These are phyloP conservation scores for Leucocoprinus sp. DNA, from an alignment of 768 basidiomycete species.

Conservation along the genomic window DNA sequence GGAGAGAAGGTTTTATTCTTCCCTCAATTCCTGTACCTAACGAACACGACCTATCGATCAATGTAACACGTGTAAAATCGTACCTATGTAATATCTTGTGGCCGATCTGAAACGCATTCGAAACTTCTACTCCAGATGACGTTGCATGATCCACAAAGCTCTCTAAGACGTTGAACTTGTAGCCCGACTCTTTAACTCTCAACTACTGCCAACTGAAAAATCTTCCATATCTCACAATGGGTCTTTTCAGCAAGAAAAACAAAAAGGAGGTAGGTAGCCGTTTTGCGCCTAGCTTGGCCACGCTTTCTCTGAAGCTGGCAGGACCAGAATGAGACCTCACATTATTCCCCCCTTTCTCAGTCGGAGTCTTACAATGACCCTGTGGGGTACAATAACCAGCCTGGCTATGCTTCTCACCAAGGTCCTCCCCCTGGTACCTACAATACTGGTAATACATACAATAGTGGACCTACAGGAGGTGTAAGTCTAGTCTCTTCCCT, in stretches of 20 bases:
- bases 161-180: neutral
- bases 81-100: neutral
- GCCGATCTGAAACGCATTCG: neutral
- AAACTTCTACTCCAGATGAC: conserved; percentile 6
- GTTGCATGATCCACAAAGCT: neutral
- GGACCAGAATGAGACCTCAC: neutral
- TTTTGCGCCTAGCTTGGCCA: neutral
- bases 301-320: neutral
- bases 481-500: neutral
- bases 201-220: neutral
- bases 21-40: neutral
- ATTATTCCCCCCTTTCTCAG: neutral
- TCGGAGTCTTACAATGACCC: neutral
- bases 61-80: neutral
- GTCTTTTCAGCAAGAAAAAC: conserved; percentile 4
- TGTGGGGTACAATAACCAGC: neutral
- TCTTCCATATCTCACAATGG: neutral
- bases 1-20: conserved; percentile 23
- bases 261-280: conserved; percentile 3
- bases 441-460: neutral
- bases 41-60: too few relatives aligned
- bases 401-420: neutral
- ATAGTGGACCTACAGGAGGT: neutral
- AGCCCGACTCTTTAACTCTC: neutral
- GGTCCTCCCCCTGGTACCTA: neutral